A percentile compares a stretch with the other conserved stretches of the same genome.
phyloP scores from a whole-genome alignment of 179 eudicot genomes.

The Drosera spatulata region DNA sequence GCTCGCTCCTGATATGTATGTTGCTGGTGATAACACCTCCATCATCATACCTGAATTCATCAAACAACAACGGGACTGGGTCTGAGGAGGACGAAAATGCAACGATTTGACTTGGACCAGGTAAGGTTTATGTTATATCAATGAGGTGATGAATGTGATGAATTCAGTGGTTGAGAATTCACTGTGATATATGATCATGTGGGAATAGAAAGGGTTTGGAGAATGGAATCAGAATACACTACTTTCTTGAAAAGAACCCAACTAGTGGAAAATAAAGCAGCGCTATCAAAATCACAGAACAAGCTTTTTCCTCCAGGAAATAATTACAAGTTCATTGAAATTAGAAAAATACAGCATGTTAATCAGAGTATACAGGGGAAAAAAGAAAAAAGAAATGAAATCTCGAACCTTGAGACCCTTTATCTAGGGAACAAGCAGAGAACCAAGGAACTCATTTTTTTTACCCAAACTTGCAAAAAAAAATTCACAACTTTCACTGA shows the following conservation, averaged over 20 bases:
- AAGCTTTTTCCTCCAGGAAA: not conserved
- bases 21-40: constrained; percentile 59
- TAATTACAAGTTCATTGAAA: too few species aligned
- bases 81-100: not conserved
- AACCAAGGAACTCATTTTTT: too few species aligned
- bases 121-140: not conserved
- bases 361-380: too few species aligned
- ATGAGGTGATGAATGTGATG: constrained; percentile 13
- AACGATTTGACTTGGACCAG: not conserved
- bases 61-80: not conserved
- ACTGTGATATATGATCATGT: constrained; percentile 23
- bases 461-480: too few species aligned
- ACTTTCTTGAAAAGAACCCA: constrained; percentile 71
- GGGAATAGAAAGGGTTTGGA: constrained; percentile 26
- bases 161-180: constrained; percentile 35
- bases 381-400: too few species aligned
- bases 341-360: too few species aligned
- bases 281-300: constrained; percentile 21
- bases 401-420: too few species aligned
- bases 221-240: constrained; percentile 73
- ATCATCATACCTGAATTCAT: constrained; percentile 12
- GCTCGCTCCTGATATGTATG: constrained; percentile 44
- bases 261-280: constrained; percentile 27
- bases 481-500: too few species aligned
- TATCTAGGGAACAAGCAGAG: too few species aligned